Conservation (phyloP, 2,329 filamentous ascomycete species). For the Monilinia laxa region DNA sequence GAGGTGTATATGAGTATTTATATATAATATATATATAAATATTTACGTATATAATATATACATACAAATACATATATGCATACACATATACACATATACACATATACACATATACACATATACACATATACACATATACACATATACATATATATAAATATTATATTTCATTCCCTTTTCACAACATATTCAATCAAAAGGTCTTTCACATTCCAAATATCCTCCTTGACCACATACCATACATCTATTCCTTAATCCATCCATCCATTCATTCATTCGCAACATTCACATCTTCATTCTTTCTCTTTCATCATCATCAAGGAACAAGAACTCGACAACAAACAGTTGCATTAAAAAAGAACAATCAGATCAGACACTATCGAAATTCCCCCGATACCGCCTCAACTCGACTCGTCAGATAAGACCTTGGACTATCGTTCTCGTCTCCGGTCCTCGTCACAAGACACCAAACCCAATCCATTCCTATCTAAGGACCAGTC, state of each 20-base stretch:
- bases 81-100: no score
- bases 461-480: constrained; percentile 19
- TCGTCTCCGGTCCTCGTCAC: constrained; percentile 24
- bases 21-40: no score
- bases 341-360: constrained; percentile 19
- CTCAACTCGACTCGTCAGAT: constrained; percentile 20
- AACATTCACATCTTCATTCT: background rate
- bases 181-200: background rate
- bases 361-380: constrained; percentile 10
- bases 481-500: background rate
- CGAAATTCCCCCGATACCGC: constrained; percentile 20
- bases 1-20: no score
- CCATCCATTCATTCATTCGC: no score
- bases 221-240: background rate
- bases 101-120: no score
- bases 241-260: no score
- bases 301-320: background rate
- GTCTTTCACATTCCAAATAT: background rate
- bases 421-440: constrained; percentile 15
- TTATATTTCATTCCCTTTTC: no score
- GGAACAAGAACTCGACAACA: constrained; percentile 21
- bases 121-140: no score
- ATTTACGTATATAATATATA: no score
- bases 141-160: no score
- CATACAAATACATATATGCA: no score